Evolutionary conservation across 2,329 filamentous ascomycete species (phyloP).

Genomic region (Aspergillus phoenicis): DNA sequence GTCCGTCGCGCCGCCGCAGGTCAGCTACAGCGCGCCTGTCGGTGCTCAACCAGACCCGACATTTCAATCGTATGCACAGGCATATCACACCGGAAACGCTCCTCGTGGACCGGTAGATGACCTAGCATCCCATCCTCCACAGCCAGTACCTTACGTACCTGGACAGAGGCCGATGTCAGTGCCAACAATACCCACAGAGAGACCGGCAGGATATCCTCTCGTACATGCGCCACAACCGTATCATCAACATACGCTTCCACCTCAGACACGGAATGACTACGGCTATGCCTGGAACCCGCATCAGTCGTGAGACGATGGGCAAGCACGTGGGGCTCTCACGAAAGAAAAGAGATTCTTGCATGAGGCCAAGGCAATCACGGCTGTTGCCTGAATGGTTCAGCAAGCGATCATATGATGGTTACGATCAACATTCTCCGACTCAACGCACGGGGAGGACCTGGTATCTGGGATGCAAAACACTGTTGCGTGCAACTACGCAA

Average conservation of each 20-base stretch:
- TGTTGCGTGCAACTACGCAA: neutral
- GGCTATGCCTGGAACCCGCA: conserved; percentile 22
- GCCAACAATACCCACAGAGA: conserved; percentile 17
- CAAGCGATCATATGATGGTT: neutral
- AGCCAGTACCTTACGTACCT: conserved; percentile 19
- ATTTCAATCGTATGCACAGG: conserved; percentile 25
- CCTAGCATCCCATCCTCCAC: conserved; percentile 16
- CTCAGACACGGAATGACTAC: conserved; percentile 18
- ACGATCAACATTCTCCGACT: neutral
- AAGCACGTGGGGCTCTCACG: neutral
- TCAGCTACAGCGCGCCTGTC: conserved; percentile 23
- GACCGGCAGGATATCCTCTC: conserved; percentile 19
- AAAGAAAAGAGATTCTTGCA: neutral
- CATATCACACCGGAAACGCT: conserved; percentile 19
- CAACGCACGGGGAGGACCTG: neutral
- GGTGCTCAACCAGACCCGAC: conserved; percentile 20
- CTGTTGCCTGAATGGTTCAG: neutral
- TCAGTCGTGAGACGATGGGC: conserved; percentile 16
- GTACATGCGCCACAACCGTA: conserved; percentile 18
- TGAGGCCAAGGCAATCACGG: neutral
- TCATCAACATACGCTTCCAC: conserved; percentile 13
- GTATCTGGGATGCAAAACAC: neutral
- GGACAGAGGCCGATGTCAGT: conserved; percentile 27
- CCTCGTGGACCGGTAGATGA: conserved; percentile 20
- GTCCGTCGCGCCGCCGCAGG: conserved; percentile 22